Base-by-base conservation (phyloP, 2,329 filamentous ascomycete genomes). In the Cercospora sesami region DNA sequence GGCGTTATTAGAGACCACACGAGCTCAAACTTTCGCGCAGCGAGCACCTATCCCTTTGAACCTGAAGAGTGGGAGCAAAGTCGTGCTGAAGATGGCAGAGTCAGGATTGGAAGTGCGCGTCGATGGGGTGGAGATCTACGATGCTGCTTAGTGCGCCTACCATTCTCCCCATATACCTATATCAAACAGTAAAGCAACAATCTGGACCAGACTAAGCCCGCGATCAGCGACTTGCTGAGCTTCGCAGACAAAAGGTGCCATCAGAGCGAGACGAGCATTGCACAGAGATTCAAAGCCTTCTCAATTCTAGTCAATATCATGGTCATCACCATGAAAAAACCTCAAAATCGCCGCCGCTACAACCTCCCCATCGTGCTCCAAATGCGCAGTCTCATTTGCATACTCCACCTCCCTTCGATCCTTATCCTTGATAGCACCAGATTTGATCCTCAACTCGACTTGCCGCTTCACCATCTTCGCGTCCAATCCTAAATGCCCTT, bases 251-350 rank as follows among this genome's bases (percentile, higher is more conserved):
- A 39, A n/a, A n/a, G 6, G 6, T n/a, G 36, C 6, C 36, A 28
- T 53, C 48, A 23, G 16, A 28, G 18, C 18, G 26, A 21, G 23
- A 30, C 53, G 18, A 5, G 12, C 36, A 39, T 39, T n/a, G 36
- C 36, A n/a, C 16, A 39, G 3, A n/a, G 5, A 8, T n/a, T 12
- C 26, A 36, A 14, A 59, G 4, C 16, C 12, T 18, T 7, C 9
- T 59, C 2, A 7, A 10, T 6, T 8, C 39, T 36, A 73, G 28
- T 73, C 70, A 69, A 82, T 77, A 48, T 77, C 77, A 62, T 83
- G 81, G 67, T 86, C 81, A 51, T 85, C 84, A 57, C 79, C 81
- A 62, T 82, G 79, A 68, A 86, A 86, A 62, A 86, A 78, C 64
- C 84, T 73, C 73, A 81, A 67, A 60, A 81, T 78, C 8, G 79